Evolutionary conservation across 805 yeast species (phyloP), one percentile per base, ranked within the genome.

Genomic region (Saccharomyces kudriavzevii): DNA sequence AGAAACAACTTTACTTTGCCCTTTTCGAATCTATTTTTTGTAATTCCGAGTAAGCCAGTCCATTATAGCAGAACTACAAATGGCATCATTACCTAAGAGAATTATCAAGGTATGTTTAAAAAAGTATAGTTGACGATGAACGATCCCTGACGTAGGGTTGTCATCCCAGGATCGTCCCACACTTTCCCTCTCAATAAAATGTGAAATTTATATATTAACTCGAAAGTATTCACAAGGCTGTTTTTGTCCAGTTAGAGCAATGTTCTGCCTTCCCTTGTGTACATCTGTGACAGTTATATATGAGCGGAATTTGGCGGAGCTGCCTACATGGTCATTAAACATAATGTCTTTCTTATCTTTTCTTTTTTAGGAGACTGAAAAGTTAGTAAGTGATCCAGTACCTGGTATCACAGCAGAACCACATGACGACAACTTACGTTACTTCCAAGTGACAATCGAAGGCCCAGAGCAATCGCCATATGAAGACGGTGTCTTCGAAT

Each of bases 401-500:
- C 96, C 97, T 3, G 99, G 98, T 2, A 94, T 94, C 62, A 79
- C 85, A 0, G 99, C 98, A 1, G 79, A 76, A 28, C 99, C 99
- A 5, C 95, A 88, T 55, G 98, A 92, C 54, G 97, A 91, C 58
- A 94, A 94, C 70, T 75, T 94, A 59, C 81, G 99, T 60, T 89
- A 92, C 69, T 94, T 94, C 65, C 88, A 89, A 59, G 99, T 94
- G 26, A 82, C 88, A 1, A 85, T 94, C 56, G 89, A 88, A 55
- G 99, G 99, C 0, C 99, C 99, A 9, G 76, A 79, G 29, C 85
- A 86, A 51, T 87, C 96, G 1, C 98, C 99, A 1, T 94, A 92
- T 66, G 96, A 92, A 66, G 89, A 90, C 43, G 88, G 88, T 28
- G 64, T 74, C 3, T 94, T 94, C 74, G 77, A 85, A 60, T 74